Conservation (phyloP, 2,329 filamentous ascomycete genomes). For the Blastomyces percursus region DNA sequence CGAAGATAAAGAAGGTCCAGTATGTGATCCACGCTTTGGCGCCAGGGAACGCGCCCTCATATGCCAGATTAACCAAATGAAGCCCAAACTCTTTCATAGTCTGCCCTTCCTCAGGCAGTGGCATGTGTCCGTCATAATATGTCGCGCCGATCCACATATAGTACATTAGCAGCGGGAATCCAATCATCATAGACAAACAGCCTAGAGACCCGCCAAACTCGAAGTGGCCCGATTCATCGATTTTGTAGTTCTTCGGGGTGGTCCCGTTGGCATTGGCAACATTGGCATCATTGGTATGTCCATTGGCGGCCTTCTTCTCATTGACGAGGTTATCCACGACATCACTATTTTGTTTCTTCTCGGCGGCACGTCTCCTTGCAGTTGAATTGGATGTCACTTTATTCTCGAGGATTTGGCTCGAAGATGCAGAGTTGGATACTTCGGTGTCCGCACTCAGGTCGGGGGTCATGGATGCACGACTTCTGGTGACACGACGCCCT, state of each 20-base stretch:
- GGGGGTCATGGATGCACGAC: constrained; percentile 27
- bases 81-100: constrained; percentile 58
- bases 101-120: constrained; percentile 54
- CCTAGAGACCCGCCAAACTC: constrained; percentile 89
- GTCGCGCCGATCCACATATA: constrained; percentile 98
- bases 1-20: constrained; percentile 83
- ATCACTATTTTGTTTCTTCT: constrained; percentile 13
- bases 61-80: constrained; percentile 61
- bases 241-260: constrained; percentile 23
- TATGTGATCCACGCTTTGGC: constrained; percentile 82
- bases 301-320: constrained; percentile 17
- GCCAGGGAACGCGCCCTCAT: constrained; percentile 74
- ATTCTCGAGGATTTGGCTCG: not conserved
- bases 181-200: constrained; percentile 72
- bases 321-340: constrained; percentile 12
- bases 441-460: constrained; percentile 18
- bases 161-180: constrained; percentile 93
- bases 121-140: constrained; percentile 79
- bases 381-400: not conserved
- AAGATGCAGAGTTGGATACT: constrained; percentile 1
- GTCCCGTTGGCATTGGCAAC: constrained; percentile 11
- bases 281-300: constrained; percentile 14
- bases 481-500: constrained; percentile 35
- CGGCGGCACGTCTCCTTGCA: constrained; percentile 3
- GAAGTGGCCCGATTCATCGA: constrained; percentile 42